phyloP scores from a whole-genome alignment of 2,329 filamentous ascomycete genomes.

The Diaporthe sp. region DNA sequence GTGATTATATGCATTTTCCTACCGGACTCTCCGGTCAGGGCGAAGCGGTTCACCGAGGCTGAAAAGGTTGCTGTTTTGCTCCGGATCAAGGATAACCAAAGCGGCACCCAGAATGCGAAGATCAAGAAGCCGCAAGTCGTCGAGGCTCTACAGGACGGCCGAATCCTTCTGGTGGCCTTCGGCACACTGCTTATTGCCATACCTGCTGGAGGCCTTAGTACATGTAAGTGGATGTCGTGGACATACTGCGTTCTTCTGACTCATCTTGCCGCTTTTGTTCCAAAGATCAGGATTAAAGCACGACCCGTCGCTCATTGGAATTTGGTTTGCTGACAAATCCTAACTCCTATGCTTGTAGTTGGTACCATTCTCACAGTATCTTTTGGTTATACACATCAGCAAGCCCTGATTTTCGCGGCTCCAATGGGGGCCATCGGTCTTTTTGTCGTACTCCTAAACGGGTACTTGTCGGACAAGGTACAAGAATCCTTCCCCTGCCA shows the following conservation, averaged over 20 bases:
- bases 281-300: neutral
- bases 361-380: slow-evolving; percentile 14
- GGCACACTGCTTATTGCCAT: slow-evolving; percentile 53
- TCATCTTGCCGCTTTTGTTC: slow-evolving; percentile 31
- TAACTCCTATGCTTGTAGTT: neutral
- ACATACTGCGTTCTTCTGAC: neutral
- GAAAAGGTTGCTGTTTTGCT: slow-evolving; percentile 66
- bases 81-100: slow-evolving; percentile 60
- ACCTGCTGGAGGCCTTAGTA: slow-evolving; percentile 41
- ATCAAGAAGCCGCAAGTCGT: slow-evolving; percentile 59
- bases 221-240: neutral
- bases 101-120: slow-evolving; percentile 63
- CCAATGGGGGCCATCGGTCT: slow-evolving; percentile 2
- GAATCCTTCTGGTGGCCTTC: slow-evolving; percentile 66
- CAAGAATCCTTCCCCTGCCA: neutral
- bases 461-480: slow-evolving; percentile 7
- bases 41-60: slow-evolving; percentile 66
- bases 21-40: slow-evolving; percentile 69
- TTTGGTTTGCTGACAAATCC: neutral
- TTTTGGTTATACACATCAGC: slow-evolving; percentile 2
- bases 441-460: neutral
- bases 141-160: slow-evolving; percentile 62
- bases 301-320: neutral
- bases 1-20: slow-evolving; percentile 65
- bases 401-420: neutral